phyloP scores from a whole-genome alignment of 345 rosid genomes.

The Gynandropsis gynandra region DNA sequence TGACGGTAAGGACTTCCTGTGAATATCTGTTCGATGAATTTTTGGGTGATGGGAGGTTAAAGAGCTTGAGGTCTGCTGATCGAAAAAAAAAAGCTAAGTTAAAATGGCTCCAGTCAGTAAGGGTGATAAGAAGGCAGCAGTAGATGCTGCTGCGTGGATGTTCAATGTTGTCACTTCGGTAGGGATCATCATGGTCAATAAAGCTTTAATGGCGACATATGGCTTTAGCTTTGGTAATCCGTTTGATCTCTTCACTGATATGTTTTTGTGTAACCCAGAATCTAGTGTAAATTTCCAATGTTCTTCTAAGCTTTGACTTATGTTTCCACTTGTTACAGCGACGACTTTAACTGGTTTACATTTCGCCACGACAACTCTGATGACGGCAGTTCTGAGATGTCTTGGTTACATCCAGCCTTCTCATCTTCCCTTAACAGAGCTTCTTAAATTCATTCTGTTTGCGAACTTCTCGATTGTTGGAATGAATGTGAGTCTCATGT shows the following conservation, averaged over 20 bases:
- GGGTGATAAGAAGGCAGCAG: slow-evolving; percentile 58
- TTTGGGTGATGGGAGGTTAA: background rate
- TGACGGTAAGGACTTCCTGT: background rate
- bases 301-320: background rate
- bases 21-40: background rate
- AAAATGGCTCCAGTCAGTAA: slow-evolving; percentile 54
- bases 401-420: slow-evolving; percentile 77
- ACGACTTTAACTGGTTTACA: slow-evolving; percentile 78
- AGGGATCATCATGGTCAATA: slow-evolving; percentile 80
- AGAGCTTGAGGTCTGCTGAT: background rate
- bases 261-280: background rate
- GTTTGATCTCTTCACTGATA: background rate
- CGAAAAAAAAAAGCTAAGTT: slow-evolving; percentile 10
- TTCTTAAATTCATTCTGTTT: slow-evolving; percentile 59
- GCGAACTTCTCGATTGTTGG: slow-evolving; percentile 90
- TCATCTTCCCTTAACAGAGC: slow-evolving; percentile 70
- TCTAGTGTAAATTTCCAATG: background rate
- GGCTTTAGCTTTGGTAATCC: slow-evolving; percentile 70
- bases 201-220: slow-evolving; percentile 88
- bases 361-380: slow-evolving; percentile 65
- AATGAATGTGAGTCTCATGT: slow-evolving; percentile 93
- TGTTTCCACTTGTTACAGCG: slow-evolving; percentile 37
- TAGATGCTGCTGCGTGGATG: slow-evolving; percentile 83
- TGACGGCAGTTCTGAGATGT: slow-evolving; percentile 67
- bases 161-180: slow-evolving; percentile 87